A percentile compares a stretch with the other conserved stretches of the same genome.
phyloP scores from a whole-genome alignment of 768 basidiomycete genomes.

The Brasilioporus rufonigricans region DNA sequence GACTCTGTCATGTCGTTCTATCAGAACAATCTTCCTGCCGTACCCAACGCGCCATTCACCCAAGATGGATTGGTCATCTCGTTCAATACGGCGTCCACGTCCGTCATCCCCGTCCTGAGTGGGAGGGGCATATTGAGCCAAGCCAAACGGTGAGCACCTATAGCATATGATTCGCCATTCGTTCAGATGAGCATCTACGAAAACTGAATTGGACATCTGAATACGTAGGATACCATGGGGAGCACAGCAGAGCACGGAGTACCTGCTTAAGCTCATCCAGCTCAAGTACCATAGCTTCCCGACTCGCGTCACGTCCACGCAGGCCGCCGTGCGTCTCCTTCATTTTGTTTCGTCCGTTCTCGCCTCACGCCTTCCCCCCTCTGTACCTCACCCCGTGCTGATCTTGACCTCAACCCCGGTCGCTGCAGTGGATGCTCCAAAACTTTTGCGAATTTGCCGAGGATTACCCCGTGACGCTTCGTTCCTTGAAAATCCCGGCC shows the following conservation, averaged over 20 bases:
- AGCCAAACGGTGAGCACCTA: slow-evolving; percentile 70
- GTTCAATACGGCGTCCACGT: slow-evolving; percentile 89
- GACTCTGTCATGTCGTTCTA: slow-evolving; percentile 94
- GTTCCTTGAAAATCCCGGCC: slow-evolving; percentile 61
- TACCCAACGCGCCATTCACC: slow-evolving; percentile 36
- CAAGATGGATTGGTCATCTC: slow-evolving; percentile 85
- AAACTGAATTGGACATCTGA: neutral
- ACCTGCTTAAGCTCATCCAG: slow-evolving; percentile 89
- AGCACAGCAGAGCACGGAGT: slow-evolving; percentile 83
- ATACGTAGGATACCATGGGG: slow-evolving; percentile 94
- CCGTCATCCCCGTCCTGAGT: slow-evolving; percentile 81
- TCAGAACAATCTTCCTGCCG: slow-evolving; percentile 56
- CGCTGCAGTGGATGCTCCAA: slow-evolving; percentile 81
- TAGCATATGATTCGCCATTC: neutral
- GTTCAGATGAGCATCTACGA: neutral
- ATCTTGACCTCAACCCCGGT: neutral
- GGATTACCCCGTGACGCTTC: slow-evolving; percentile 72
- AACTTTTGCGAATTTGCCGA: slow-evolving; percentile 81
- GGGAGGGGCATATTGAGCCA: slow-evolving; percentile 84
- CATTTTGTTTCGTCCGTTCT: neutral
- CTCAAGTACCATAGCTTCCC: slow-evolving; percentile 95
- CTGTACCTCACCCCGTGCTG: too few relatives aligned
- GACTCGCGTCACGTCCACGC: slow-evolving; percentile 70
- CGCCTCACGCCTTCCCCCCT: neutral
- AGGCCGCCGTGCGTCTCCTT: slow-evolving; percentile 62